Base-by-base conservation (phyloP, 345 rosid genomes). In the Lagerstroemia speciosa region DNA sequence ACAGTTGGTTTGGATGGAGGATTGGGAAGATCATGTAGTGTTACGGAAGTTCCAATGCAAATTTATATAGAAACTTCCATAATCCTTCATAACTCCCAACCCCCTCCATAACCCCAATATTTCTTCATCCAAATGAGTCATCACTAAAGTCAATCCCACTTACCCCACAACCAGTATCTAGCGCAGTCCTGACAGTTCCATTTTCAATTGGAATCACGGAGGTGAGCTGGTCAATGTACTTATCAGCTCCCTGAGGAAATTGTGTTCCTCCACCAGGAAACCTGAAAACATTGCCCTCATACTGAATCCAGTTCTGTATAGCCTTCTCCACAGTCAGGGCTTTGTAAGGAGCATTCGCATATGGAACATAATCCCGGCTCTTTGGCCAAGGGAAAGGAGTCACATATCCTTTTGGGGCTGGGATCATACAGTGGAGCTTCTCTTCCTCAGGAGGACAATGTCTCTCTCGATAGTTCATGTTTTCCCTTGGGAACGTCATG, bases 121-220 rank as follows among this genome's bases (percentile, higher is more conserved):
- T n/a, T n/a, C n/a, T n/a, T n/a, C n/a, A n/a, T n/a, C n/a, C n/a
- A n/a, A n/a, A n/a, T n/a, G n/a, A n/a, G n/a, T n/a, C n/a, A n/a
- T n/a, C n/a, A n/a, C n/a, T n/a, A 34, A n/a, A 17, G 72, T 73
- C 37, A 67, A 33, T 24, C 45, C 32, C 67, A 62, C 84, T 69
- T 85, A 94, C 99, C 96, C 99, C 99, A 77, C 99, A 95, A 66
- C 99, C 99, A 60, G 99, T 92, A 75, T 92, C 99, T 73, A 92
- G 81, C 2, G 97, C 96, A 26, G 99, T 92, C 80, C 99, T 90
- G 81, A 90, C 96, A 8, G 96, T 88, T 68, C 99, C 99, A 62
- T 92, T 89, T 36, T 72, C 78, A 70, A 95, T 87, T 0, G 98
- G 99, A 57, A 95, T 86, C 66, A 92, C 97, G 0, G 94, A 87